Percentiles rank a stretch among this genome's conserved stretches.
Evolutionary conservation across 192 early-diverging fungal species (phyloP).

Genomic region (Coemansia sp.): DNA sequence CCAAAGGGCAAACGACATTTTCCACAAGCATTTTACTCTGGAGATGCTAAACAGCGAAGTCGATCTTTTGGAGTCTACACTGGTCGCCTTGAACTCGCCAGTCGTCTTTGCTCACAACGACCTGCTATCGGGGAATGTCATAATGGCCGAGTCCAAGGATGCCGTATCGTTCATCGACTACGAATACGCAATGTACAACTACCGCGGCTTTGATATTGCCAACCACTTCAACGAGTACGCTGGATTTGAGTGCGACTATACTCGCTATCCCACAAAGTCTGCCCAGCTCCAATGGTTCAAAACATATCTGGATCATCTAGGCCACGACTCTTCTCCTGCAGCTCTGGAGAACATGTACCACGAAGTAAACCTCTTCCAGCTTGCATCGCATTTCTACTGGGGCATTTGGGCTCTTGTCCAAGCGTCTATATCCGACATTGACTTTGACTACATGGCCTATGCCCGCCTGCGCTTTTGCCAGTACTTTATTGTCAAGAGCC

Average conservation of each 20-base stretch:
- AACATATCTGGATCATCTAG: slow-evolving; percentile 59
- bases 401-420: slow-evolving; percentile 77
- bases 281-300: slow-evolving; percentile 75
- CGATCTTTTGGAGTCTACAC: slow-evolving; percentile 51
- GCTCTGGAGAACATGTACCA: slow-evolving; percentile 63
- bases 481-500: slow-evolving; percentile 59
- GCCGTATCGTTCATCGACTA: slow-evolving; percentile 86
- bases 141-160: slow-evolving; percentile 53
- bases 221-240: slow-evolving; percentile 96
- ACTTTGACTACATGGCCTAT: slow-evolving; percentile 94
- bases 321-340: slow-evolving; percentile 43
- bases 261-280: slow-evolving; percentile 69
- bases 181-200: slow-evolving; percentile 84
- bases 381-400: slow-evolving; percentile 95
- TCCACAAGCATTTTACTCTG: slow-evolving; percentile 27
- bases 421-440: slow-evolving; percentile 84
- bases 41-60: slow-evolving; percentile 43
- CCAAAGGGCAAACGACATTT: slow-evolving; percentile 16
- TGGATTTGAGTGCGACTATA: slow-evolving; percentile 96
- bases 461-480: slow-evolving; percentile 76
- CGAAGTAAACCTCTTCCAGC: slow-evolving; percentile 78
- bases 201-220: slow-evolving; percentile 90
- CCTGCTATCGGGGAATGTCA: slow-evolving; percentile 85
- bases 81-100: slow-evolving; percentile 64
- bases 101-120: slow-evolving; percentile 94